Evolutionary conservation across 2,329 filamentous ascomycete species (phyloP).

Genomic region (Periconia digitata): DNA sequence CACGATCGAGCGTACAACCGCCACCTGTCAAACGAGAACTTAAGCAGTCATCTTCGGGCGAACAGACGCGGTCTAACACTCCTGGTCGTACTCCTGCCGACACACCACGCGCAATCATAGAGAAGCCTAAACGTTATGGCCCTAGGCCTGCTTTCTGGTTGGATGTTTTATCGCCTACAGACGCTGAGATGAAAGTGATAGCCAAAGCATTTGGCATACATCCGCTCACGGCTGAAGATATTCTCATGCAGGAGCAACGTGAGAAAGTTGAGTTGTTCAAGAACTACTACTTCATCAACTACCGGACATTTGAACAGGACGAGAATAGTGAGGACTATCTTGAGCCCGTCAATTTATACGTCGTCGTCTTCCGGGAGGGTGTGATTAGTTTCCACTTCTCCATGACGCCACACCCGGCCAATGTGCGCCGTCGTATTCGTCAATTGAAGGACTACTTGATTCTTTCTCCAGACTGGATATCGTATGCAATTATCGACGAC

Average conservation of each 20-base stretch:
- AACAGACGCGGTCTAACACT: slow-evolving; percentile 53
- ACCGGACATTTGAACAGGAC: slow-evolving; percentile 96
- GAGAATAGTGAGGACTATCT: slow-evolving; percentile 85
- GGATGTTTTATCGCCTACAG: slow-evolving; percentile 86
- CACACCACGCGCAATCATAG: slow-evolving; percentile 34
- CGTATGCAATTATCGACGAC: slow-evolving; percentile 96
- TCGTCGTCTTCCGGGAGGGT: slow-evolving; percentile 93
- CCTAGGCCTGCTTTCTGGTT: slow-evolving; percentile 96
- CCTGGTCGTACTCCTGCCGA: slow-evolving; percentile 51
- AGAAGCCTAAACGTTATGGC: slow-evolving; percentile 56
- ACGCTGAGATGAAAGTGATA: slow-evolving; percentile 92
- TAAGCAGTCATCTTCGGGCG: slow-evolving; percentile 37
- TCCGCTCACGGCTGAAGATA: slow-evolving; percentile 91
- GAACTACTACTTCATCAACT: slow-evolving; percentile 98
- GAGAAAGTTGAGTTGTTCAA: slow-evolving; percentile 98
- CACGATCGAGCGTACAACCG: slow-evolving; percentile 25
- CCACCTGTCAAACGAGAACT: slow-evolving; percentile 28
- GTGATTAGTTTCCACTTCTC: slow-evolving; percentile 96
- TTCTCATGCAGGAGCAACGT: slow-evolving; percentile 94
- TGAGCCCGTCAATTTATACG: slow-evolving; percentile 95
- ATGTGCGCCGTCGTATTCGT: slow-evolving; percentile 88
- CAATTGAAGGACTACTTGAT: slow-evolving; percentile 94
- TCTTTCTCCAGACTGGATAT: slow-evolving; percentile 95
- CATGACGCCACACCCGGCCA: slow-evolving; percentile 93
- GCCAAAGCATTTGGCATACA: slow-evolving; percentile 94